These are phyloP conservation scores for Penicillium rolfsii DNA, from an alignment of 2,329 filamentous ascomycete genomes.

Conservation along the genomic window DNA sequence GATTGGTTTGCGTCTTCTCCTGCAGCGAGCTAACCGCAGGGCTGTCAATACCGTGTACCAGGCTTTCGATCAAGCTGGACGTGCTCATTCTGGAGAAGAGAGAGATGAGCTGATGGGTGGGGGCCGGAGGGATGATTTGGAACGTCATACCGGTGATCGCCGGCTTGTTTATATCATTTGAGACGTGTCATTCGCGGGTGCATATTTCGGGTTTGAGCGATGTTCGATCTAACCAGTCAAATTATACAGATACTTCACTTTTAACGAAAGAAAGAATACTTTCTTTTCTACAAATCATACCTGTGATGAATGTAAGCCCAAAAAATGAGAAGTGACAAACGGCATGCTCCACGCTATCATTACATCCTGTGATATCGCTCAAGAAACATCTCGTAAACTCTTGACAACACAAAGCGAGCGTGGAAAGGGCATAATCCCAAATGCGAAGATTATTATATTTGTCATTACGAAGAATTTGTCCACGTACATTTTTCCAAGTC, in stretches of 20 bases:
- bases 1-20: conserved; percentile 55
- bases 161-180: conserved; percentile 35
- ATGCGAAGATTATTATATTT: background rate
- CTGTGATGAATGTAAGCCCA: too few species aligned
- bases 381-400: background rate
- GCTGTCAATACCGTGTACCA: conserved; percentile 9
- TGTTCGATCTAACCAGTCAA: background rate
- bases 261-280: background rate
- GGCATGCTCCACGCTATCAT: background rate
- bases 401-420: background rate
- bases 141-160: conserved; percentile 24
- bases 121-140: conserved; percentile 25
- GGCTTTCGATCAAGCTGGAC: conserved; percentile 10
- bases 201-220: background rate
- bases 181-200: background rate
- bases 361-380: conserved; percentile 4
- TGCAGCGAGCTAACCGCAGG: conserved; percentile 55
- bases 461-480: too few species aligned
- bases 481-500: background rate
- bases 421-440: background rate
- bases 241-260: background rate
- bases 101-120: conserved; percentile 37
- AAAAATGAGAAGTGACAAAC: background rate
- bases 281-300: too few species aligned
- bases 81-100: conserved; percentile 30